Base-by-base conservation (phyloP, 2,329 filamentous ascomycete species). In the Stachybotrys echinatus region DNA sequence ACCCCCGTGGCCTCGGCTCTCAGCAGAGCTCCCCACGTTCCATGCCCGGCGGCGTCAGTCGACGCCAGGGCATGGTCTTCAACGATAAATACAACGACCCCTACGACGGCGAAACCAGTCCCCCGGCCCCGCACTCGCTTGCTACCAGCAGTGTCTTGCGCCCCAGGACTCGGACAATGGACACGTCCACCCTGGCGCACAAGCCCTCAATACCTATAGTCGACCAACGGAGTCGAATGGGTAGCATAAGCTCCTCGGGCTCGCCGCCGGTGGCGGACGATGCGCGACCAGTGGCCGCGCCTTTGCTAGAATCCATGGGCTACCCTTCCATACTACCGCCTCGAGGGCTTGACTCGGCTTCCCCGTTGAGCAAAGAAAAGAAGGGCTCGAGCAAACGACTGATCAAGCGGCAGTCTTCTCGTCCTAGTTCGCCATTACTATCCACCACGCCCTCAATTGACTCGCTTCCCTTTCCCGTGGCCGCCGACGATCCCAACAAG, bases 401-500 rank as follows among this genome's bases (percentile, higher is more conserved):
- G 12, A 70, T 80, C 50, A 85, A 83, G 64, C 74, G 77, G 22
- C 69, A 72, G 23, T 72, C 75, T 2, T 77, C 78, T 5, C 75
- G 80, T n/a, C 80, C 81, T 10, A 77, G 76, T 2, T 84, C 81
- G 2, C 82, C 82, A 4, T 65, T 78, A 47, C 67, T 76, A 42
- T 75, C 79, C 2, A 70, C 74, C 5, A 74, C 74, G 8, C 81
- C 80, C 2, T 81, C 77, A 5, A 74, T 84, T 51, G 82, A 85
- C 62, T 83, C 81, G 5, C 65, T 85, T 2, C 76, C 78, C 2
- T 65, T 78, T 21, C 82, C 83, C 3, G 72, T 86, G 45, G 77
- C 79, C 34, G 84, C 83, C 4, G 77, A 80, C 19, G 85, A 91
- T 66, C 83, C 86, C 38, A 85, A 85, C 58, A 87, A 83, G 61